Evolutionary conservation across 805 yeast genomes (phyloP), one percentile per base, ranked within the genome.

Genomic region (Saccharomycopsis amapae): DNA sequence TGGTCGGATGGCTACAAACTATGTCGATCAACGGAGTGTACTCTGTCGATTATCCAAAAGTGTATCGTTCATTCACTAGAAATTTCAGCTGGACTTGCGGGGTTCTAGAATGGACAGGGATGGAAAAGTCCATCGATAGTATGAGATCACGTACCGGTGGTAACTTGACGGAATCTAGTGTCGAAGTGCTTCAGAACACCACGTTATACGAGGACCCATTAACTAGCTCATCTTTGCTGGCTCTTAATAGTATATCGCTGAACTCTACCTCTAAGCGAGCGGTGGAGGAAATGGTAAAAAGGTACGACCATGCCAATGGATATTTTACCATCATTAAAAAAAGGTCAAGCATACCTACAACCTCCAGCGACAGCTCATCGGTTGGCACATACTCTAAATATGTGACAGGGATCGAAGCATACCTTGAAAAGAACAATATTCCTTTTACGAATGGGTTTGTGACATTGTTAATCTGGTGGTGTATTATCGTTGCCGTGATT

Each of bases 11-110:
- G 50, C 48, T 63, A 20, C 66, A 62, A 52, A 47, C 51, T 15
- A 54, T 62, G 46, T 63, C 65, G 2, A 45, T 53, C 24, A 50
- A 55, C n/a, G 65, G 65, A 22, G 58, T 62, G 56, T 53, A 58
- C 46, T 54, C 62, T 9, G 53, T 62, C 23, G 33, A 49, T 19
- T 62, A 61, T 44, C 66, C 66, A 15, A 48, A 55, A 3, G 61
- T 60, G 3, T 62, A 60, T 40, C 38, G 55, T 24, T 46, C 57
- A 24, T 62, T 61, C 49, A 42, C 62, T 13, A 55, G 55, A 33
- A 62, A 61, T 45, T 56, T 62, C 38, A 62, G 58, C 13, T 62
- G 66, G 66, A 52, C 60, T 7, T 45, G 52, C n/a, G 61, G 60
- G 15, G 45, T 62, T 40, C 49, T 62, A 15, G 51, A 62, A 13